These are phyloP conservation scores for Epichloe amarillans DNA, from an alignment of 2,329 filamentous ascomycete species.

Conservation along the genomic window DNA sequence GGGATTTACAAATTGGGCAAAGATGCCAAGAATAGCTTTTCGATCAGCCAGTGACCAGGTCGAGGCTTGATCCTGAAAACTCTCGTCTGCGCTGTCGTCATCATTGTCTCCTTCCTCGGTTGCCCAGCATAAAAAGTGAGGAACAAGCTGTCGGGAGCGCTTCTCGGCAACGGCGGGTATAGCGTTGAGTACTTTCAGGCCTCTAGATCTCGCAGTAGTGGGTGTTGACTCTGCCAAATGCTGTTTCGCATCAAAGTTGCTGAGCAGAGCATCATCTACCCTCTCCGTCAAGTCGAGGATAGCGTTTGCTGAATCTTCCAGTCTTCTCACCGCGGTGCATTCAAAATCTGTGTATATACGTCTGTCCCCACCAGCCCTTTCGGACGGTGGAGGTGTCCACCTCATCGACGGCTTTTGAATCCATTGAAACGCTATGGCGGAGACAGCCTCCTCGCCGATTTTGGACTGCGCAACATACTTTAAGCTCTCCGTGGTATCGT, in stretches of 20 bases:
- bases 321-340: conserved; percentile 58
- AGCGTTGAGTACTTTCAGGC: conserved; percentile 62
- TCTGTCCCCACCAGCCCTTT: conserved; percentile 21
- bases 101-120: conserved; percentile 31
- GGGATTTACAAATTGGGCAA: conserved; percentile 77
- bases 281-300: conserved; percentile 39
- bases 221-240: conserved; percentile 35
- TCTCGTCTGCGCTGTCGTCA: conserved; percentile 24
- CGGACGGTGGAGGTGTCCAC: conserved; percentile 31
- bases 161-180: conserved; percentile 73
- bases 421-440: conserved; percentile 67
- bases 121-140: conserved; percentile 76
- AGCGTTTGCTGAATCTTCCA: conserved; percentile 38
- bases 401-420: conserved; percentile 44
- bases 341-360: conserved; percentile 60
- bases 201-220: conserved; percentile 55
- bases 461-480: conserved; percentile 60
- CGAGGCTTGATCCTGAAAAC: conserved; percentile 19
- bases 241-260: conserved; percentile 53
- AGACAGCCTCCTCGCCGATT: conserved; percentile 58
- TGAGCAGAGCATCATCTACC: conserved; percentile 44
- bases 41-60: conserved; percentile 68
- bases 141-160: conserved; percentile 70
- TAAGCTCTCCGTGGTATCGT: conserved; percentile 64
- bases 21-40: conserved; percentile 67